A percentile compares a stretch with the other conserved stretches of the same genome.
phyloP scores from a whole-genome alignment of 305 asterid species.

The Striga hermonthica region DNA sequence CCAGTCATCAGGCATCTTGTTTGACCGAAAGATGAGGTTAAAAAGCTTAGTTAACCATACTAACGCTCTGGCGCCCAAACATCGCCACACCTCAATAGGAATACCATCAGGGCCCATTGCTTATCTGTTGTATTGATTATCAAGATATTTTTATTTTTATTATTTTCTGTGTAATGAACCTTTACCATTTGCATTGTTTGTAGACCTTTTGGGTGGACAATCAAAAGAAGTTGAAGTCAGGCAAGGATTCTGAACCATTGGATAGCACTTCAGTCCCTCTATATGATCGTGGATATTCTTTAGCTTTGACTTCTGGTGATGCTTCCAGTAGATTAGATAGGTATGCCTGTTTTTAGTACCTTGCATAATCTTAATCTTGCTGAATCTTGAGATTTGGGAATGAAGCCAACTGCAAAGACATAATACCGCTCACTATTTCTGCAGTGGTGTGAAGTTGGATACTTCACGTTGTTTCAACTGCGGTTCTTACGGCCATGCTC shows the following conservation, averaged over 20 bases:
- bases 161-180: constrained; percentile 21
- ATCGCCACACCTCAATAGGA: constrained; percentile 18
- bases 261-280: constrained; percentile 77
- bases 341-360: constrained; percentile 38
- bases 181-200: constrained; percentile 22
- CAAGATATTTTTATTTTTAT: background rate
- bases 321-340: constrained; percentile 62
- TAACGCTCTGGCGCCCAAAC: too few relatives aligned
- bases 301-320: constrained; percentile 67
- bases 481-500: constrained; percentile 78
- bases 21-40: too few relatives aligned
- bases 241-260: constrained; percentile 52
- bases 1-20: too few relatives aligned
- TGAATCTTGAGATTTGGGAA: constrained; percentile 5
- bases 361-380: background rate
- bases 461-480: constrained; percentile 92
- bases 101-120: background rate
- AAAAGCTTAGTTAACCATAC: too few relatives aligned
- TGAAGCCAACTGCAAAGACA: background rate
- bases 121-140: constrained; percentile 15
- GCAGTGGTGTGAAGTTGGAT: constrained; percentile 54
- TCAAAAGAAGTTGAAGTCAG: constrained; percentile 38
- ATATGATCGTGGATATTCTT: constrained; percentile 87
- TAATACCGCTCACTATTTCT: constrained; percentile 27
- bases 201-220: constrained; percentile 85